A percentile compares a stretch with the other conserved stretches of the same genome.
Evolutionary conservation across 2,329 filamentous ascomycete species (phyloP).

Genomic region (Hypocrella siamensis): DNA sequence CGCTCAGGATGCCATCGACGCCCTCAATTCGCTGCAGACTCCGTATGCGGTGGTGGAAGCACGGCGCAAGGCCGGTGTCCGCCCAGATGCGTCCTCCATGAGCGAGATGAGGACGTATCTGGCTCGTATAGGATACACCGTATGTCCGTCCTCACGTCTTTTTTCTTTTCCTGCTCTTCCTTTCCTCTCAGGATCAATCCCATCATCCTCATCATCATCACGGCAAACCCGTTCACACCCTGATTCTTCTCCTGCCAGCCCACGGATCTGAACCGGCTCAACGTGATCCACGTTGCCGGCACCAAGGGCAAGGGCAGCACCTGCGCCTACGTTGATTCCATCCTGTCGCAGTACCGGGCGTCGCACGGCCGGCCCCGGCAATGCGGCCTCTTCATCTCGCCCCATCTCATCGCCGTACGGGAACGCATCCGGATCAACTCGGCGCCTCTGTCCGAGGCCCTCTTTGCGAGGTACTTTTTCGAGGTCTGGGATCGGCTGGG

Average conservation of each 20-base stretch:
- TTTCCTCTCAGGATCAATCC: neutral
- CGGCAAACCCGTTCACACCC: too few relatives aligned
- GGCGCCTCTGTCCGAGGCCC: slow-evolving; percentile 35
- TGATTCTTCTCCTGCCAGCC: too few relatives aligned
- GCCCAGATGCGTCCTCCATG: slow-evolving; percentile 53
- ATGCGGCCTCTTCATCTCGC: slow-evolving; percentile 52
- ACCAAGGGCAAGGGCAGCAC: slow-evolving; percentile 68
- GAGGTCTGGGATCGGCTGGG: slow-evolving; percentile 46
- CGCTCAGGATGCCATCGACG: slow-evolving; percentile 65
- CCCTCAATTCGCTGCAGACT: slow-evolving; percentile 81
- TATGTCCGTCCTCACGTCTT: slow-evolving; percentile 9
- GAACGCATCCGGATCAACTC: slow-evolving; percentile 52
- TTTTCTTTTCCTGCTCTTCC: slow-evolving; percentile 1
- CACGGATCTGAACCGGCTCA: slow-evolving; percentile 40
- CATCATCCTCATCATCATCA: too few relatives aligned
- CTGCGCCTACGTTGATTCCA: slow-evolving; percentile 50
- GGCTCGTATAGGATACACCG: slow-evolving; percentile 60
- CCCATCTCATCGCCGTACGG: slow-evolving; percentile 50
- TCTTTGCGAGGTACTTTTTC: slow-evolving; percentile 53
- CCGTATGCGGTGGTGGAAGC: slow-evolving; percentile 71
- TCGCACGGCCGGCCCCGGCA: slow-evolving; percentile 18
- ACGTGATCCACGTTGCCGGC: slow-evolving; percentile 54
- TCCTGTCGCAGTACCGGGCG: slow-evolving; percentile 36
- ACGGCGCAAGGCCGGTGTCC: slow-evolving; percentile 57
- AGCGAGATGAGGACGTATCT: slow-evolving; percentile 71